These are phyloP conservation scores for Claviceps quebecensis DNA, from an alignment of 2,329 filamentous ascomycete genomes.

Conservation along the genomic window DNA sequence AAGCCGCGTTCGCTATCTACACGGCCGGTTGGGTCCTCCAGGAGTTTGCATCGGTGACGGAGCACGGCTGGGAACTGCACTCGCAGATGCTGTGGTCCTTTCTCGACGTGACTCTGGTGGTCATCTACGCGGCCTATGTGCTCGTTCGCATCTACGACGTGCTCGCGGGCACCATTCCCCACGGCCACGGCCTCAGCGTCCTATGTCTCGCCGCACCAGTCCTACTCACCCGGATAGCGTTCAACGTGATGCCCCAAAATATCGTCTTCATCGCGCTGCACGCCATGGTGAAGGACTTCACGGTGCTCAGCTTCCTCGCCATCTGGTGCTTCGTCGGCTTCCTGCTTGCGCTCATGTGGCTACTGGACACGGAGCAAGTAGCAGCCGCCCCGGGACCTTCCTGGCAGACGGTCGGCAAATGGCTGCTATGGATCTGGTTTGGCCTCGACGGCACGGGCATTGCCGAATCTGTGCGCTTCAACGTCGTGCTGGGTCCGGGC, in stretches of 20 bases:
- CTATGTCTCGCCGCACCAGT: conserved; percentile 54
- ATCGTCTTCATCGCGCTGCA: conserved; percentile 61
- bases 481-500: conserved; percentile 51
- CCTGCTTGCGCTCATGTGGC: conserved; percentile 54
- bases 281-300: conserved; percentile 63
- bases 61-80: conserved; percentile 54
- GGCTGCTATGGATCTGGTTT: conserved; percentile 73
- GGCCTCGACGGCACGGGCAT: conserved; percentile 51
- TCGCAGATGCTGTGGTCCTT: conserved; percentile 66
- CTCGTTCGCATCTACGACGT: conserved; percentile 44
- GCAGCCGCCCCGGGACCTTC: conserved; percentile 4
- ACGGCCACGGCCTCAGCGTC: conserved; percentile 47
- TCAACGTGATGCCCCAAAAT: conserved; percentile 61
- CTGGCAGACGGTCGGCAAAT: conserved; percentile 50
- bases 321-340: conserved; percentile 60
- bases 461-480: conserved; percentile 41
- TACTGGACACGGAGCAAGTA: conserved; percentile 23
- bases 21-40: conserved; percentile 54
- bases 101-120: conserved; percentile 53
- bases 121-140: conserved; percentile 49
- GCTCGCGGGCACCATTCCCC: conserved; percentile 27
- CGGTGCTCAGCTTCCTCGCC: conserved; percentile 50
- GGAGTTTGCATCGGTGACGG: conserved; percentile 49
- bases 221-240: conserved; percentile 56
- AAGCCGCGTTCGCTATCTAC: conserved; percentile 50